These are phyloP conservation scores for Metarhizium anisopliae DNA, from an alignment of 2,329 filamentous ascomycete genomes.

Conservation along the genomic window DNA sequence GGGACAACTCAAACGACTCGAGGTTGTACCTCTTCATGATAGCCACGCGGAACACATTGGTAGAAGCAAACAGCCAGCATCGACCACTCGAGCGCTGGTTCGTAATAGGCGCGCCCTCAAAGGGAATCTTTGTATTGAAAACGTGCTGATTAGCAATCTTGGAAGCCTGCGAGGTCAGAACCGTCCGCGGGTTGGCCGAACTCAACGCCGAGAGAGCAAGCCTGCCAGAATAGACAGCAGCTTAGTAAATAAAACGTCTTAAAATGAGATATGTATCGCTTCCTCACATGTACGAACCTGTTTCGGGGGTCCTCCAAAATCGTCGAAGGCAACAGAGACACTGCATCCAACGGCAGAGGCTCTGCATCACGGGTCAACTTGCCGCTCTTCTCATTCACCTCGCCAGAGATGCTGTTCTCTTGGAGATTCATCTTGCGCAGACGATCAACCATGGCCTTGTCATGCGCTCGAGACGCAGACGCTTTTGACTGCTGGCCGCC, in stretches of 20 bases:
- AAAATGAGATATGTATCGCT: background rate
- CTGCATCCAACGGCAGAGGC: slow-evolving; percentile 40
- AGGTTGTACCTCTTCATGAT: slow-evolving; percentile 78
- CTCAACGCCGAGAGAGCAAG: slow-evolving; percentile 69
- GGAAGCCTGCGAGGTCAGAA: slow-evolving; percentile 56
- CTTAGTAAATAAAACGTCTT: background rate
- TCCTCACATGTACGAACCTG: slow-evolving; percentile 34
- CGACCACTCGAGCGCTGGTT: slow-evolving; percentile 75
- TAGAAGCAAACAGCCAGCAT: slow-evolving; percentile 88
- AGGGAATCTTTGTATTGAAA: slow-evolving; percentile 75
- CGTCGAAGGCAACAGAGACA: slow-evolving; percentile 51
- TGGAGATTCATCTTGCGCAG: slow-evolving; percentile 36
- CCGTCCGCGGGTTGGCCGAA: slow-evolving; percentile 53
- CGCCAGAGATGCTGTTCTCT: slow-evolving; percentile 37
- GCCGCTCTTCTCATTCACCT: slow-evolving; percentile 14
- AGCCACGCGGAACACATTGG: slow-evolving; percentile 85
- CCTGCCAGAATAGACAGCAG: slow-evolving; percentile 28
- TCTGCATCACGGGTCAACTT: slow-evolving; percentile 22
- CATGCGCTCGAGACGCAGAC: slow-evolving; percentile 19
- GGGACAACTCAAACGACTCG: slow-evolving; percentile 73
- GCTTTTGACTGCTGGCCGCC: slow-evolving; percentile 35
- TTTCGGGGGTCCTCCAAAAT: slow-evolving; percentile 57
- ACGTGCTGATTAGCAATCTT: slow-evolving; percentile 64
- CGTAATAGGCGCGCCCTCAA: slow-evolving; percentile 75
- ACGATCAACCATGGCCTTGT: slow-evolving; percentile 36